Conservation (phyloP, 176 grass and related monocot genomes). For the Musa beccarii region DNA sequence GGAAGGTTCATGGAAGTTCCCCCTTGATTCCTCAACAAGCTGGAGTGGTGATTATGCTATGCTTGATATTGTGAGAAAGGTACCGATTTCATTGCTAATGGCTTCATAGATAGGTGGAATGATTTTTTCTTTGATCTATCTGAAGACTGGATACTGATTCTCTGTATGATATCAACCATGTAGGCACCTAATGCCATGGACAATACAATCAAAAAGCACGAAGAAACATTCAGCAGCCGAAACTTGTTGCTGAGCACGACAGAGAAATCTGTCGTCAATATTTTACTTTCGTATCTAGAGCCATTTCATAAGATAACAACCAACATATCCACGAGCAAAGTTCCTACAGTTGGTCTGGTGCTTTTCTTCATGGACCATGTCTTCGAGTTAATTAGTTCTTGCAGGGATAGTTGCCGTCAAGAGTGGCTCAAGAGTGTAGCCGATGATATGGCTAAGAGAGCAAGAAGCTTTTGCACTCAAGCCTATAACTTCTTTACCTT, state of each 20-base stretch:
- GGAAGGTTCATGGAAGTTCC: conserved; percentile 79
- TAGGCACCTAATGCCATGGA: conserved; percentile 85
- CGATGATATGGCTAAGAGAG: conserved; percentile 50
- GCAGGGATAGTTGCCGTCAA: conserved; percentile 37
- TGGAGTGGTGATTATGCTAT: conserved; percentile 71
- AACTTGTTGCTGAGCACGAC: conserved; percentile 37
- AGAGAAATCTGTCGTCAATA: conserved; percentile 55
- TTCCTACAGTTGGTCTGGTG: conserved; percentile 68
- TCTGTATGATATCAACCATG: neutral
- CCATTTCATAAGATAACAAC: conserved; percentile 87
- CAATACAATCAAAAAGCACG: conserved; percentile 64
- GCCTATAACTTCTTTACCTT: conserved; percentile 68
- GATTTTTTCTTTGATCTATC: conserved; percentile 11
- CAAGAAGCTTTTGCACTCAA: conserved; percentile 46
- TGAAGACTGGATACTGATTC: neutral
- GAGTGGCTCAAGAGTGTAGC: conserved; percentile 80
- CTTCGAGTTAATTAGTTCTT: conserved; percentile 54
- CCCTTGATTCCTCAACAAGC: conserved; percentile 57
- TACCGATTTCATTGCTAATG: conserved; percentile 18
- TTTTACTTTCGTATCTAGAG: conserved; percentile 67
- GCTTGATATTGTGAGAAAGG: conserved; percentile 85
- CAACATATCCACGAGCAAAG: conserved; percentile 80
- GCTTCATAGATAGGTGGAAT: neutral
- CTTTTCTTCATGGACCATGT: conserved; percentile 98
- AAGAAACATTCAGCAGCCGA: conserved; percentile 50